Conservation (phyloP, 257 asterid genomes). For the Nicotiana tabacum region DNA sequence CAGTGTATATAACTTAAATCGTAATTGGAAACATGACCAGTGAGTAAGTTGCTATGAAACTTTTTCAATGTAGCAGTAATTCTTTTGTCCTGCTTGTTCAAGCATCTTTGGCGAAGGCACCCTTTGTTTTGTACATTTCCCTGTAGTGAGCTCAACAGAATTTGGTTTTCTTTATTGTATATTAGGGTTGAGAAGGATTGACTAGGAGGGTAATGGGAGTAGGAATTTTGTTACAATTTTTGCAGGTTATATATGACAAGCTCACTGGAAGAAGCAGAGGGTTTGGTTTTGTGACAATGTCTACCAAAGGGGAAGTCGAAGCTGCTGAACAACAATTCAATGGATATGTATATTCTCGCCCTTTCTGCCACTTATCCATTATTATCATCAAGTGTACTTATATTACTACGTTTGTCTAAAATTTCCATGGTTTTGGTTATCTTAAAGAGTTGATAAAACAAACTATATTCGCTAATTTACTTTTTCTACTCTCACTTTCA, state of each 20-base stretch:
- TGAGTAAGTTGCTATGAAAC: neutral
- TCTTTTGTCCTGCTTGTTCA: neutral
- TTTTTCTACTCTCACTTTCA: neutral
- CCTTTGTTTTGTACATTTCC: neutral
- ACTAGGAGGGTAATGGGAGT: neutral
- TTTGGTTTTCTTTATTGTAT: neutral
- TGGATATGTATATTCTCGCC: constrained; percentile 59
- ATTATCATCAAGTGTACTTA: neutral
- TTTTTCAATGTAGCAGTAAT: neutral
- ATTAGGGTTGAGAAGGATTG: neutral
- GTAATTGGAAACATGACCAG: neutral
- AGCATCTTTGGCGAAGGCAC: neutral
- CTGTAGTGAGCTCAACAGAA: neutral
- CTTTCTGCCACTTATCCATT: neutral
- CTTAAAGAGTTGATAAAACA: neutral
- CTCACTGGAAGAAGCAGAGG: constrained; percentile 82
- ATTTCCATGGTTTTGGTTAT: neutral
- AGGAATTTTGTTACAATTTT: neutral
- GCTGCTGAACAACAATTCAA: constrained; percentile 73
- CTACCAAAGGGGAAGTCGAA: constrained; percentile 55
- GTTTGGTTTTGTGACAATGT: constrained; percentile 94
- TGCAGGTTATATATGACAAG: constrained; percentile 92
- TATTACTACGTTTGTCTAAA: neutral
- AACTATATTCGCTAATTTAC: neutral
- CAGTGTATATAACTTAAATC: neutral